Conservation (phyloP, 208 protist genomes). For the Leishmania lainsoni region DNA sequence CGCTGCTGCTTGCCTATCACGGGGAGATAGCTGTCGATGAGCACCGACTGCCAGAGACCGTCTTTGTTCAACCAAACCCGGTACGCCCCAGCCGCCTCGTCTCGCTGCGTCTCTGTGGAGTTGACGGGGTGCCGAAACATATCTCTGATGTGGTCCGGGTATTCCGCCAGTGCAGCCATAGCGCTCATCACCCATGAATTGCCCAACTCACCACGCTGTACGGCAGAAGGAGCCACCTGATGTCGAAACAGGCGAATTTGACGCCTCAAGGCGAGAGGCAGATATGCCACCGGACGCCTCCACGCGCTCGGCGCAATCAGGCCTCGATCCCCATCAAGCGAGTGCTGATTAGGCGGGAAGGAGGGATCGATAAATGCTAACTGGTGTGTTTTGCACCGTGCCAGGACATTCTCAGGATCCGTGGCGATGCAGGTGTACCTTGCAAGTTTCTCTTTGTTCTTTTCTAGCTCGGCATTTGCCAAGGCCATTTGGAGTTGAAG, state of each 20-base stretch:
- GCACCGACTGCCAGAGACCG: slow-evolving; percentile 82
- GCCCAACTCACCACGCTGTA: slow-evolving; percentile 77
- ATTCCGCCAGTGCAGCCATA: slow-evolving; percentile 67
- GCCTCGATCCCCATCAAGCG: slow-evolving; percentile 58
- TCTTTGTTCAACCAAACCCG: slow-evolving; percentile 85
- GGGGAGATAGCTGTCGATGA: slow-evolving; percentile 89
- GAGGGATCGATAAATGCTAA: slow-evolving; percentile 71
- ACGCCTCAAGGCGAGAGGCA: slow-evolving; percentile 59
- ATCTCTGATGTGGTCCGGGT: slow-evolving; percentile 58
- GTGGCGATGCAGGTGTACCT: slow-evolving; percentile 37
- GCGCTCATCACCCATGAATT: slow-evolving; percentile 82
- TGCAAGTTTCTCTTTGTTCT: slow-evolving; percentile 39
- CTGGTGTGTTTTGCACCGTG: slow-evolving; percentile 48
- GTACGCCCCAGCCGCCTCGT: slow-evolving; percentile 61
- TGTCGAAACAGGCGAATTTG: slow-evolving; percentile 73
- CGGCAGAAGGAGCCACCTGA: slow-evolving; percentile 63
- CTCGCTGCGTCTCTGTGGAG: slow-evolving; percentile 48
- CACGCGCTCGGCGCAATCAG: slow-evolving; percentile 65
- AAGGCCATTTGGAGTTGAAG: slow-evolving; percentile 46
- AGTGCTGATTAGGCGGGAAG: slow-evolving; percentile 74
- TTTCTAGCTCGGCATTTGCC: slow-evolving; percentile 48
- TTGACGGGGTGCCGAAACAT: slow-evolving; percentile 74
- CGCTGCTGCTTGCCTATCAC: slow-evolving; percentile 55
- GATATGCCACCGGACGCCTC: slow-evolving; percentile 70
- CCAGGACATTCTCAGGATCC: slow-evolving; percentile 54